Evolutionary conservation across 2,329 filamentous ascomycete genomes (phyloP).

Genomic region (Hymenotorrendiella dingleyae): DNA sequence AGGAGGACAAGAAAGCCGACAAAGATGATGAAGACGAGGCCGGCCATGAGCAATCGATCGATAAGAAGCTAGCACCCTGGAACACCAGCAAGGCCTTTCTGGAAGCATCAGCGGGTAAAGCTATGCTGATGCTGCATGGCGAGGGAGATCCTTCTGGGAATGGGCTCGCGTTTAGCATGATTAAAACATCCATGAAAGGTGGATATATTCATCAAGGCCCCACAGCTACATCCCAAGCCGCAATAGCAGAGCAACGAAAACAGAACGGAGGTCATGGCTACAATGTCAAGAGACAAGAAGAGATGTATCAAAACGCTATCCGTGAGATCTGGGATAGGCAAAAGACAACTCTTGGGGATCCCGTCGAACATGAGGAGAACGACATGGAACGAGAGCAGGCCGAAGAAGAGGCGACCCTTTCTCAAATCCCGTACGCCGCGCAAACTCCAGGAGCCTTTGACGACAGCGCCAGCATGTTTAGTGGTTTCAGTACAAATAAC

Average conservation of each 20-base stretch:
- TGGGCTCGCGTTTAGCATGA: slow-evolving; percentile 92
- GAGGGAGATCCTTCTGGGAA: slow-evolving; percentile 92
- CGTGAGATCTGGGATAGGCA: slow-evolving; percentile 89
- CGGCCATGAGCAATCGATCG: slow-evolving; percentile 45
- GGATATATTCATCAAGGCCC: slow-evolving; percentile 75
- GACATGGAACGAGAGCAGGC: slow-evolving; percentile 34
- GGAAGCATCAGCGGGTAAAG: slow-evolving; percentile 87
- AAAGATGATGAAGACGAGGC: slow-evolving; percentile 20
- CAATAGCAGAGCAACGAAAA: slow-evolving; percentile 65
- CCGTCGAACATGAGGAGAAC: slow-evolving; percentile 59
- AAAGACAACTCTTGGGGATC: slow-evolving; percentile 68
- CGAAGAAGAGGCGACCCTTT: slow-evolving; percentile 49
- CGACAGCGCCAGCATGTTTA: slow-evolving; percentile 73
- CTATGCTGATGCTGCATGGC: slow-evolving; percentile 92
- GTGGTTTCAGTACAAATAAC: slow-evolving; percentile 60
- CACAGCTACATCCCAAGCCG: slow-evolving; percentile 67
- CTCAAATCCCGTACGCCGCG: slow-evolving; percentile 61
- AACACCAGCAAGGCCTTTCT: slow-evolving; percentile 95
- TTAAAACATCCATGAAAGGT: slow-evolving; percentile 98
- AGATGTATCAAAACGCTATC: slow-evolving; percentile 86
- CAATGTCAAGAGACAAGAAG: slow-evolving; percentile 92
- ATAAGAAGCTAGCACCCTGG: slow-evolving; percentile 91
- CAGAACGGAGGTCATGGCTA: slow-evolving; percentile 93
- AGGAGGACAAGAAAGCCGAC: slow-evolving; percentile 32
- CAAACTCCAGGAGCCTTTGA: slow-evolving; percentile 58